Conservation (phyloP, 768 basidiomycete genomes). For the Fistulinella prunicolor region DNA sequence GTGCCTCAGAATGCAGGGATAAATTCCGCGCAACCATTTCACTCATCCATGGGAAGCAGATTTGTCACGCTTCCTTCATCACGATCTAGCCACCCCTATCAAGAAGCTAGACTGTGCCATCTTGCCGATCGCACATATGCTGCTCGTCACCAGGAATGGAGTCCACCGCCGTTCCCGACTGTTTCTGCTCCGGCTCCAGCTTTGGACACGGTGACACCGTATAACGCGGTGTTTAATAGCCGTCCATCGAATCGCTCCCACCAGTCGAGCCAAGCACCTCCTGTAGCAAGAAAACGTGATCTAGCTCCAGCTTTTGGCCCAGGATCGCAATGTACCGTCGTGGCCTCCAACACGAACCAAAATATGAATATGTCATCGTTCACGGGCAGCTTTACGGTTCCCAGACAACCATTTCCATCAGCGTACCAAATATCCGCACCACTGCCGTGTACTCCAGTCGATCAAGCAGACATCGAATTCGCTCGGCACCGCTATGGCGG, state of each 20-base stretch:
- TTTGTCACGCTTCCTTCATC: conserved; percentile 1
- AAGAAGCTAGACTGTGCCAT: conserved; percentile 12
- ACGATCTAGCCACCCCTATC: conserved; percentile 14
- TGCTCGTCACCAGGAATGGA: conserved; percentile 6
- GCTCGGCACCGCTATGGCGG: conserved; percentile 18
- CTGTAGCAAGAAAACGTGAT: background rate
- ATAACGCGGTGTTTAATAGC: background rate
- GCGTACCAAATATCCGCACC: background rate
- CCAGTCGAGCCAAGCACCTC: background rate
- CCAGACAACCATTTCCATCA: background rate
- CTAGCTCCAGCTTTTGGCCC: background rate
- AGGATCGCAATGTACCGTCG: conserved; percentile 2
- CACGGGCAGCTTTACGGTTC: background rate
- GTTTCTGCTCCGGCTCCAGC: background rate
- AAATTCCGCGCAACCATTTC: conserved; percentile 5
- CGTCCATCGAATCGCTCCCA: background rate
- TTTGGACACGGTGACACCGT: background rate
- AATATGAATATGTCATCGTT: background rate
- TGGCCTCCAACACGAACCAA: background rate
- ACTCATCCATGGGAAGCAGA: conserved; percentile 5
- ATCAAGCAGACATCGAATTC: conserved; percentile 23
- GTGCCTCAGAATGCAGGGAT: background rate
- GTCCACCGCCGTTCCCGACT: background rate
- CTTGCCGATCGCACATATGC: conserved; percentile 11
- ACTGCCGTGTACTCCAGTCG: background rate